Conservation (phyloP, 1,284 basidiomycete species). For the Puccinia polysora region DNA sequence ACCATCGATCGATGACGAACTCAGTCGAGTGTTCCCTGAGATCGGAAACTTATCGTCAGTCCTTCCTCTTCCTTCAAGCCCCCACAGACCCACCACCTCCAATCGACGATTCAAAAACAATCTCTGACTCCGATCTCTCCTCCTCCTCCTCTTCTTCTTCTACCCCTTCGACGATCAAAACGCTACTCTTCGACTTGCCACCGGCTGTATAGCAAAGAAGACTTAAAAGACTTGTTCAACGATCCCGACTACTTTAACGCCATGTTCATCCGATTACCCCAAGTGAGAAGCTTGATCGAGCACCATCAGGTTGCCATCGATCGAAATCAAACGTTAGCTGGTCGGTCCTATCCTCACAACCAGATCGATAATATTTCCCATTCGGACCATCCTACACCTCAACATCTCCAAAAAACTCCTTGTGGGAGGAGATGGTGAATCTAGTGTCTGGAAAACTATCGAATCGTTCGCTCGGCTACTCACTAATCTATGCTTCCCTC, state of each 20-base stretch:
- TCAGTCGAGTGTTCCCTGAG: slow-evolving; percentile 37
- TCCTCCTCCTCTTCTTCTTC: no score
- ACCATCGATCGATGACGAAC: slow-evolving; percentile 21
- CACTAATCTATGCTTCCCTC: no score
- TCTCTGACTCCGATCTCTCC: no score
- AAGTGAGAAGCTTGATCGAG: slow-evolving; percentile 24
- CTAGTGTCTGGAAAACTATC: no score
- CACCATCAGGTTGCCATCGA: slow-evolving; percentile 10
- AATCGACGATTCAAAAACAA: not conserved
- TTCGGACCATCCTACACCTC: not conserved
- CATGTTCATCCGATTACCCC: slow-evolving; percentile 12
- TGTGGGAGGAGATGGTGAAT: not conserved
- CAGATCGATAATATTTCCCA: not conserved
- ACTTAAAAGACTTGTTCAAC: slow-evolving; percentile 37
- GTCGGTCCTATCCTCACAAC: not conserved
- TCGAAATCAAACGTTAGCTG: slow-evolving; percentile 31
- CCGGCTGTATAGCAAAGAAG: slow-evolving; percentile 24
- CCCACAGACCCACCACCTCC: not conserved
- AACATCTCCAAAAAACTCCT: not conserved
- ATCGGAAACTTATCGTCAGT: slow-evolving; percentile 31
- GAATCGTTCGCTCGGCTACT: no score
- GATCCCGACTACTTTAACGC: slow-evolving; percentile 28
- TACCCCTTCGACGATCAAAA: not conserved
- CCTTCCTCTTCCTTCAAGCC: not conserved
- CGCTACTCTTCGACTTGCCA: not conserved